Percentiles rank a stretch among this genome's conserved stretches.
Conservation (phyloP, 192 early-diverging fungal genomes). For the Lunasporangiospora selenospora region DNA sequence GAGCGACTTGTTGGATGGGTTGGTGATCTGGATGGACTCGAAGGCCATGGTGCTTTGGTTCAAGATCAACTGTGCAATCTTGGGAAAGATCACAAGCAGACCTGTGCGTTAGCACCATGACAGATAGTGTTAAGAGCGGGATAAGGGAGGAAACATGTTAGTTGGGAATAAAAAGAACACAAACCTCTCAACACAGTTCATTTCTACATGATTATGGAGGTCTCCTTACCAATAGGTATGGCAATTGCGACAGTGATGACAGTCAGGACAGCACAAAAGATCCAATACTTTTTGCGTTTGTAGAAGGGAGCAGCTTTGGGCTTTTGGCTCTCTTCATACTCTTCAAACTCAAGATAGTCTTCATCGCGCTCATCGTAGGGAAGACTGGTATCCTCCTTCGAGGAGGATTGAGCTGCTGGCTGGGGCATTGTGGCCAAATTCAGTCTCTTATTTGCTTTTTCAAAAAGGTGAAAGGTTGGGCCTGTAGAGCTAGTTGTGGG, state of each 20-base stretch:
- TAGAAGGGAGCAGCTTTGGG: constrained; percentile 51
- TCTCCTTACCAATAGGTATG: constrained; percentile 51
- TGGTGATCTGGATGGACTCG: constrained; percentile 47
- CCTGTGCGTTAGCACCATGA: no score
- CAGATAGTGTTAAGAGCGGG: no score
- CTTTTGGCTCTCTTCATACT: constrained; percentile 48
- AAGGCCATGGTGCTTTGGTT: constrained; percentile 51
- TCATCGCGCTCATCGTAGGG: constrained; percentile 45
- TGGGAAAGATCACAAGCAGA: constrained; percentile 63
- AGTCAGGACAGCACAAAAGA: constrained; percentile 54
- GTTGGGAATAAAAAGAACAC: no score
- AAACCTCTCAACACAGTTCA: no score
- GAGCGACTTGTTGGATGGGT: constrained; percentile 41
- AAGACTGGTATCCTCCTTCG: constrained; percentile 13
- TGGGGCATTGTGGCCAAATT: constrained; percentile 6
- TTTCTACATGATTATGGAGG: no score
- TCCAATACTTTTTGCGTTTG: constrained; percentile 59
- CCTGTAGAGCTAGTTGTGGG: background rate
- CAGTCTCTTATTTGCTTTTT: background rate
- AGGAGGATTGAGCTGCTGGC: constrained; percentile 8
- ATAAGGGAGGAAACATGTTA: no score
- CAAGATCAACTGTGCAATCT: constrained; percentile 54
- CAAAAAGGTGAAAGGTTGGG: background rate
- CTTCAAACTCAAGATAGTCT: constrained; percentile 43
- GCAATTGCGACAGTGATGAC: constrained; percentile 50